Evolutionary conservation across 163 green algal species (phyloP).

Genomic region (Scenedesmus sp.): DNA sequence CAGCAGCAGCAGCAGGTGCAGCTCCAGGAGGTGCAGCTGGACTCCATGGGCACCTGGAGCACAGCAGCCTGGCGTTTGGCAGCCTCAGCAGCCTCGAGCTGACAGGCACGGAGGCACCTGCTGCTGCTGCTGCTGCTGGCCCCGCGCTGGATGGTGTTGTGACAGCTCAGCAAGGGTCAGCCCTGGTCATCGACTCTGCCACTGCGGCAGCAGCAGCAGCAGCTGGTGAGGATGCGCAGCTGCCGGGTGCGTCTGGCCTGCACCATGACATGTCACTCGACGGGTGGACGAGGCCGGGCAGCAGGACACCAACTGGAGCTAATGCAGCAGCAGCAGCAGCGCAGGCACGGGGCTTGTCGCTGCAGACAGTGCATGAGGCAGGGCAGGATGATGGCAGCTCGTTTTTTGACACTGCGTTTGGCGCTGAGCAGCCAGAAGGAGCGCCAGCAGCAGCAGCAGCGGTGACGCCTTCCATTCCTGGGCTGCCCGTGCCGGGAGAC

Average conservation of each 20-base stretch:
- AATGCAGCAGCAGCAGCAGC: slow-evolving; percentile 16
- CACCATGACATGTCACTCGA: slow-evolving; percentile 23
- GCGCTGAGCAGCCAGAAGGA: not conserved
- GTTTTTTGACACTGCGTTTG: not conserved
- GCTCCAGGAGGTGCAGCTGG: not conserved
- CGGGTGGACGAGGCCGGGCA: not conserved
- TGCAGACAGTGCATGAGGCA: not conserved
- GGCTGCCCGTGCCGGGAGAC: not conserved
- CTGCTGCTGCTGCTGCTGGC: not conserved
- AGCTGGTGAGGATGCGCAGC: not conserved
- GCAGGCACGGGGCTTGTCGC: not conserved
- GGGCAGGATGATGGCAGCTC: not conserved
- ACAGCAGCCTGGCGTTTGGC: not conserved
- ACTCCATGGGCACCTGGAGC: not conserved
- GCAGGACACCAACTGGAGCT: not conserved
- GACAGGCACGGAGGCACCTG: not conserved
- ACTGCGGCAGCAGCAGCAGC: slow-evolving; percentile 15
- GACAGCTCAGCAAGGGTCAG: not conserved
- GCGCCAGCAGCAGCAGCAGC: slow-evolving; percentile 14
- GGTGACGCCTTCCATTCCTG: not conserved
- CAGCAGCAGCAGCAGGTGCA: slow-evolving; percentile 2
- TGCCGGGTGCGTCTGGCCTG: not conserved
- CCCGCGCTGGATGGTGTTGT: too few species aligned
- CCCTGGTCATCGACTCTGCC: not conserved
- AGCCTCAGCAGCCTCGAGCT: not conserved